Conservation (phyloP, 768 basidiomycete species). For the Mycena chlorophos region DNA sequence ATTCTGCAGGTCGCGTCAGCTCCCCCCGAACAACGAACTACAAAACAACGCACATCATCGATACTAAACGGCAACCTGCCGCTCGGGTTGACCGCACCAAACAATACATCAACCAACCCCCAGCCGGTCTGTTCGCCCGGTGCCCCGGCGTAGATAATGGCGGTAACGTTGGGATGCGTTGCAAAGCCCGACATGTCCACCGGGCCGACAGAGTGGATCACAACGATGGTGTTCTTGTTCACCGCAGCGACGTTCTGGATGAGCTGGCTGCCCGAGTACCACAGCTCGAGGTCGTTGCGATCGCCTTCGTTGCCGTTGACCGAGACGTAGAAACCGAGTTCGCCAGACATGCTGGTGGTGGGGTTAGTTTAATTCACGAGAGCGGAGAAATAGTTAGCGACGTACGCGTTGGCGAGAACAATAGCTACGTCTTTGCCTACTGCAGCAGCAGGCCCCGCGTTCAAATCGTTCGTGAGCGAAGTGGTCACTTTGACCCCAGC, state of each 20-base stretch:
- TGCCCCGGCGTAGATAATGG: slow-evolving; percentile 55
- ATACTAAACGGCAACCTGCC: slow-evolving; percentile 75
- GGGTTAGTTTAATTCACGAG: slow-evolving; percentile 5
- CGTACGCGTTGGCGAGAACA: slow-evolving; percentile 60
- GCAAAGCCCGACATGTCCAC: slow-evolving; percentile 76
- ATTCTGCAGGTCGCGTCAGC: not conserved
- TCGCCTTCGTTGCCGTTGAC: slow-evolving; percentile 68
- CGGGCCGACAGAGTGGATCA: slow-evolving; percentile 78
- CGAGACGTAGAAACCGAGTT: slow-evolving; percentile 54
- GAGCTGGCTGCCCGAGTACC: slow-evolving; percentile 56
- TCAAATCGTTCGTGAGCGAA: slow-evolving; percentile 45
- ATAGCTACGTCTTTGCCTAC: slow-evolving; percentile 54
- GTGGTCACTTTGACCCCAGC: slow-evolving; percentile 41
- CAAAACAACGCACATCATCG: slow-evolving; percentile 47
- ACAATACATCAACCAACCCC: slow-evolving; percentile 74
- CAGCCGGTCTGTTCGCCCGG: slow-evolving; percentile 80
- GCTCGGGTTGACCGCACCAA: slow-evolving; percentile 74
- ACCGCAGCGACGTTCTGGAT: slow-evolving; percentile 59
- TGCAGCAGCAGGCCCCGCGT: slow-evolving; percentile 41
- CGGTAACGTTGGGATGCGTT: slow-evolving; percentile 70
- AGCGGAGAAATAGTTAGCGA: slow-evolving; percentile 3
- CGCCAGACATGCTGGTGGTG: slow-evolving; percentile 48
- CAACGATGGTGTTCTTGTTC: slow-evolving; percentile 77
- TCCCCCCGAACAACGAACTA: not conserved
- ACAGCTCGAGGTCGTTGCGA: slow-evolving; percentile 56